Conservation (phyloP, 352 stramenopile genomes). For the Phytophthora megakarya region DNA sequence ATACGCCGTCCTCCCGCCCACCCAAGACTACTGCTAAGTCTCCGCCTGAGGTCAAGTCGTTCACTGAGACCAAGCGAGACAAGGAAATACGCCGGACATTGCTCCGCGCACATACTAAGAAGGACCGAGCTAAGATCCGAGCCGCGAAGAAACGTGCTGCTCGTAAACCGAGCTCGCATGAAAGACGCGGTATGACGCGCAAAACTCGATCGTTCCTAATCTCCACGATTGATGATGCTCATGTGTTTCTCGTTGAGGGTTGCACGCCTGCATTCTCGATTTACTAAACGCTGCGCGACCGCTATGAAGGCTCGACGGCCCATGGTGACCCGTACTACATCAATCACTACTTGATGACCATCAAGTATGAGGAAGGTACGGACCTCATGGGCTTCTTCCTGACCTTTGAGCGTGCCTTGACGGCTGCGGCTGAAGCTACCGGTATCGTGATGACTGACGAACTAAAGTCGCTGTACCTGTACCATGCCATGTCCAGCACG, state of each 20-base stretch:
- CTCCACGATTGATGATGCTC: conserved; percentile 11
- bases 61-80: background rate
- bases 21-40: background rate
- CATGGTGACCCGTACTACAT: conserved; percentile 3
- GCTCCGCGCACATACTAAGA: background rate
- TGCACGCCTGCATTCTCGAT: conserved; percentile 13
- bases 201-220: conserved; percentile 12
- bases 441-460: too few relatives aligned
- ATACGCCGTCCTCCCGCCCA: background rate
- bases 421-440: too few relatives aligned
- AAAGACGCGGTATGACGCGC: conserved; percentile 3
- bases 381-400: too few relatives aligned
- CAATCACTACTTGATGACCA: conserved; percentile 2
- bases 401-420: too few relatives aligned
- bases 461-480: too few relatives aligned
- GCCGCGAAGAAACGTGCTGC: background rate
- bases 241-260: conserved; percentile 8
- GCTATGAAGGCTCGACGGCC: conserved; percentile 2
- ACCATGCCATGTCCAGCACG: too few relatives aligned
- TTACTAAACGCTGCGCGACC: conserved; percentile 19
- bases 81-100: conserved; percentile 8
- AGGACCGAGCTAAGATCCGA: background rate
- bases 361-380: background rate
- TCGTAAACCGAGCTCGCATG: background rate
- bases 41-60: background rate